phyloP scores from a whole-genome alignment of 129 eudicot species.

The Pittosporum tobira region DNA sequence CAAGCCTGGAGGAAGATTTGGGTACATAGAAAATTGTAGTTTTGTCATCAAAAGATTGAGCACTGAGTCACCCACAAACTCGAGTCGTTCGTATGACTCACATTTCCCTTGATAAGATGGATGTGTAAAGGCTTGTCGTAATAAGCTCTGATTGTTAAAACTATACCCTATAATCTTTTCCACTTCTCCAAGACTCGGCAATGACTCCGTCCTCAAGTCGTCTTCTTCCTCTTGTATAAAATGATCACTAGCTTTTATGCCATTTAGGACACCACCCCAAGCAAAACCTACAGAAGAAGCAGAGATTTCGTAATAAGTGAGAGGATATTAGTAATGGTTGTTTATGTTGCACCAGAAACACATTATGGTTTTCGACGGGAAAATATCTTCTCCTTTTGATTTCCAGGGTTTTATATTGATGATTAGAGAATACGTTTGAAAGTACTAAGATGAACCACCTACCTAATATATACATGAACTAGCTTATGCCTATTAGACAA shows the following conservation, averaged over 20 bases:
- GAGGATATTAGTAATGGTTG: not conserved
- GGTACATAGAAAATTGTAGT: conserved; percentile 48
- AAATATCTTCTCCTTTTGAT: not conserved
- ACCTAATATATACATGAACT: not conserved
- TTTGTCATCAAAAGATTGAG: conserved; percentile 53
- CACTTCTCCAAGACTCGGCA: conserved; percentile 39
- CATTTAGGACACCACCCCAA: conserved; percentile 21
- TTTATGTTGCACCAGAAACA: too few relatives aligned
- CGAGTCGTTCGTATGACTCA: conserved; percentile 62
- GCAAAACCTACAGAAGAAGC: conserved; percentile 9
- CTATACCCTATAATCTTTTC: conserved; percentile 59
- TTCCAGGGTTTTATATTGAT: not conserved
- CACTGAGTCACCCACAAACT: conserved; percentile 72
- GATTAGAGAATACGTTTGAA: not conserved
- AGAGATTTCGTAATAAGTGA: not conserved
- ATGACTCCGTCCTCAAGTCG: conserved; percentile 12
- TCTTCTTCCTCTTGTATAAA: conserved; percentile 23
- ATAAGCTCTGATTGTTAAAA: conserved; percentile 35
- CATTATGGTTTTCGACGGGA: too few relatives aligned
- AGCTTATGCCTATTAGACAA: too few relatives aligned
- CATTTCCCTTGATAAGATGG: conserved; percentile 34
- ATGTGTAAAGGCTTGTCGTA: conserved; percentile 63
- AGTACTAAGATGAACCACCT: not conserved
- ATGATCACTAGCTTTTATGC: conserved; percentile 18
- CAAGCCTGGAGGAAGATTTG: conserved; percentile 56